Evolutionary conservation across 331 rosid genomes (phyloP).

Genomic region (Rosa hybrid): DNA sequence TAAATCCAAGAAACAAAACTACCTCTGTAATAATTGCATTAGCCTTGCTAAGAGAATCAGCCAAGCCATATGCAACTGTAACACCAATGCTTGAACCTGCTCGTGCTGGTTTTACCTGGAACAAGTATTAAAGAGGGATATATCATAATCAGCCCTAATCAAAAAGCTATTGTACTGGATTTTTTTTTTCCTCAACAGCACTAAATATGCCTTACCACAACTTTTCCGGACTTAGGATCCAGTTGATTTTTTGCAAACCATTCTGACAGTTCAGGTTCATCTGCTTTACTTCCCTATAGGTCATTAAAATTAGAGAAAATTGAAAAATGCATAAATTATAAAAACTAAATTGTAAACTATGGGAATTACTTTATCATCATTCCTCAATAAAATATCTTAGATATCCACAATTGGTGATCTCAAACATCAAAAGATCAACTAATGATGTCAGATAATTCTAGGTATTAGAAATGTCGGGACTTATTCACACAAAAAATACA

Average conservation of each 20-base stretch:
- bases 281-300: slow-evolving; percentile 56
- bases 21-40: slow-evolving; percentile 77
- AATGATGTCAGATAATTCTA: not conserved
- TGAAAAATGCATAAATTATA: not conserved
- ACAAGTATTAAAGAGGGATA: slow-evolving; percentile 16
- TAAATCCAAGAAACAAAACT: slow-evolving; percentile 23
- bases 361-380: not conserved
- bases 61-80: slow-evolving; percentile 82
- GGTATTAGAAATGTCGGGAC: not conserved
- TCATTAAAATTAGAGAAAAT: slow-evolving; percentile 27
- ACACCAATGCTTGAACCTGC: slow-evolving; percentile 99
- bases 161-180: not conserved
- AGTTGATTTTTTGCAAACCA: slow-evolving; percentile 75
- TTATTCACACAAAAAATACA: not conserved
- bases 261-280: slow-evolving; percentile 57
- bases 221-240: slow-evolving; percentile 73
- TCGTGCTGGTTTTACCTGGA: slow-evolving; percentile 85
- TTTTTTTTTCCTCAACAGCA: slow-evolving; percentile 21
- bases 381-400: slow-evolving; percentile 7
- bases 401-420: not conserved
- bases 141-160: slow-evolving; percentile 17
- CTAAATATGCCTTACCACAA: slow-evolving; percentile 69
- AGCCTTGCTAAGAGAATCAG: slow-evolving; percentile 70
- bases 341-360: not conserved
- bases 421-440: not conserved